phyloP scores from a whole-genome alignment of 2,329 filamentous ascomycete species.

The Arthrobotrys pseudoclavata region DNA sequence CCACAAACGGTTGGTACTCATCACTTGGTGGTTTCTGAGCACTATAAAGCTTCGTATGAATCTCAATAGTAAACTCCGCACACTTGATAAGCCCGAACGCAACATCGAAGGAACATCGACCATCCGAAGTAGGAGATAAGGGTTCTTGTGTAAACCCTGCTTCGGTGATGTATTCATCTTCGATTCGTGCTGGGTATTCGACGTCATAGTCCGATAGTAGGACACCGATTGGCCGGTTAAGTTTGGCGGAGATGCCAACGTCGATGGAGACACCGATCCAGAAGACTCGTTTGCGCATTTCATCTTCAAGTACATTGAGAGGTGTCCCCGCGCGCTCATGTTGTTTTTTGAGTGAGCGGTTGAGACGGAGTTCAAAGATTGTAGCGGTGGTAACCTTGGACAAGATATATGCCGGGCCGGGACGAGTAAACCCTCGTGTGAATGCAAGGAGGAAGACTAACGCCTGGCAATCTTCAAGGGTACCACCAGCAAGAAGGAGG shows the following conservation, averaged over 20 bases:
- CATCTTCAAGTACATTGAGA: conserved; percentile 74
- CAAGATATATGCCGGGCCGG: conserved; percentile 79
- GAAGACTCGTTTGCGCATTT: conserved; percentile 83
- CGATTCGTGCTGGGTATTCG: conserved; percentile 78
- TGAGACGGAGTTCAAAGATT: conserved; percentile 81
- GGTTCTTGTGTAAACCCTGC: conserved; percentile 72
- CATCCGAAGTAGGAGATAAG: conserved; percentile 67
- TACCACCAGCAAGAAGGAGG: conserved; percentile 74
- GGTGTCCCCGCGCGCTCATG: conserved; percentile 66
- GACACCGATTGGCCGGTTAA: conserved; percentile 82
- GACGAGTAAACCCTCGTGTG: conserved; percentile 82
- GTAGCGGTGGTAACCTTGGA: conserved; percentile 75
- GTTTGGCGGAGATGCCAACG: conserved; percentile 78
- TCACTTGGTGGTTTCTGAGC: conserved; percentile 73
- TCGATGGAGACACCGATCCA: conserved; percentile 79
- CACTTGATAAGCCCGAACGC: conserved; percentile 68
- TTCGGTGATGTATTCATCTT: conserved; percentile 78
- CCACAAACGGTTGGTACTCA: conserved; percentile 76
- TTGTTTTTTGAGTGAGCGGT: conserved; percentile 77
- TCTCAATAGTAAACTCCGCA: conserved; percentile 77
- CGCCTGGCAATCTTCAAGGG: conserved; percentile 78
- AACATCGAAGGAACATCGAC: conserved; percentile 76
- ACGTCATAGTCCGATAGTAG: conserved; percentile 82
- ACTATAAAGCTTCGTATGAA: conserved; percentile 82
- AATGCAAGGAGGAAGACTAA: conserved; percentile 79